Percentiles rank a stretch among this genome's conserved stretches.
Evolutionary conservation across 2,329 filamentous ascomycete genomes (phyloP).

Genomic region (Alternaria alternata): DNA sequence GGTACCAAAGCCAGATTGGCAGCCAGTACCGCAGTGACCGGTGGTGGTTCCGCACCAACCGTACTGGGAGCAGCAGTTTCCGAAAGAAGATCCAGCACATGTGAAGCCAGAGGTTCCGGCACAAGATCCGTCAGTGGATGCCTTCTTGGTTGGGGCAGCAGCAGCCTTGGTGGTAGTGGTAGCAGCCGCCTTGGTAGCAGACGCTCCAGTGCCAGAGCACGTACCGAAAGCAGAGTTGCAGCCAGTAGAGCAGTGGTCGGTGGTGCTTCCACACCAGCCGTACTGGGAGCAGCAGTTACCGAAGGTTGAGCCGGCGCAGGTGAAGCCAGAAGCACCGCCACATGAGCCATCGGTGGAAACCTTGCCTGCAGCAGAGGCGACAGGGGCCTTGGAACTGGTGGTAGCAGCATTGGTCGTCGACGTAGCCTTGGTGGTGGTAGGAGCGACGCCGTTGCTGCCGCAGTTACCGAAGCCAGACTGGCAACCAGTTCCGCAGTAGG

Average conservation of each 20-base stretch:
- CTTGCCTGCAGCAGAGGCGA: slow-evolving; percentile 14
- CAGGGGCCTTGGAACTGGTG: slow-evolving; percentile 14
- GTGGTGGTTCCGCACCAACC: slow-evolving; percentile 52
- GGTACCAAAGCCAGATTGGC: slow-evolving; percentile 45
- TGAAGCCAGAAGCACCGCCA: slow-evolving; percentile 34
- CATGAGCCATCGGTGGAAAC: slow-evolving; percentile 36
- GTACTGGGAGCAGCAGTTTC: slow-evolving; percentile 55
- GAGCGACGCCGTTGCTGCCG: slow-evolving; percentile 16
- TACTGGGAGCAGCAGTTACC: slow-evolving; percentile 57
- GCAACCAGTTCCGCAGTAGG: slow-evolving; percentile 42
- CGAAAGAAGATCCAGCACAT: slow-evolving; percentile 54
- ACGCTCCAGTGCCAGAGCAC: slow-evolving; percentile 24
- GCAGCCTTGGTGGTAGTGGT: slow-evolving; percentile 10
- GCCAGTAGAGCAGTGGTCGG: slow-evolving; percentile 40
- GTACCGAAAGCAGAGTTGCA: slow-evolving; percentile 47
- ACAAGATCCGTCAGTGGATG: slow-evolving; percentile 39
- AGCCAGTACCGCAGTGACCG: slow-evolving; percentile 42
- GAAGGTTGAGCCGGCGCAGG: slow-evolving; percentile 54
- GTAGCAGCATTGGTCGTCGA: neutral
- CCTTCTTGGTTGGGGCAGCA: slow-evolving; percentile 24
- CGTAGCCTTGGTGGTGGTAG: slow-evolving; percentile 11
- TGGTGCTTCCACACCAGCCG: slow-evolving; percentile 50
- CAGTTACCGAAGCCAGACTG: slow-evolving; percentile 42
- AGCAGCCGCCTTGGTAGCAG: neutral
- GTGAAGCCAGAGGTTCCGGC: slow-evolving; percentile 40